phyloP scores from a whole-genome alignment of 805 yeast genomes.

The Dipodascopsis uninucleata region DNA sequence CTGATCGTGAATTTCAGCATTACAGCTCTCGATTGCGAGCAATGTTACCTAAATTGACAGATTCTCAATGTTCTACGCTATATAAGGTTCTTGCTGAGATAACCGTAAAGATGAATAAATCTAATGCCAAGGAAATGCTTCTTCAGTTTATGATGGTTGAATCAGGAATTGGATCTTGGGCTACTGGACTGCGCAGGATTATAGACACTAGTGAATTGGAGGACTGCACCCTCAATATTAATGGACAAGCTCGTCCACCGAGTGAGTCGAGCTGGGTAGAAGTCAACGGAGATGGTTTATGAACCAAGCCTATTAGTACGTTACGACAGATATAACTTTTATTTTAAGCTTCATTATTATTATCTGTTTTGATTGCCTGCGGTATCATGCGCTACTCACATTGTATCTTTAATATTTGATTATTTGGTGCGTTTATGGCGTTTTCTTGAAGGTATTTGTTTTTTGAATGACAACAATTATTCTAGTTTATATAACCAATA shows the following conservation, averaged over 20 bases:
- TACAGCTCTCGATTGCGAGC: conserved; percentile 12
- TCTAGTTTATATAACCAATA: too few relatives aligned
- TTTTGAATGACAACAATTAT: too few relatives aligned
- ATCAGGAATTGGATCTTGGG: conserved; percentile 26
- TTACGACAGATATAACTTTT: too few relatives aligned
- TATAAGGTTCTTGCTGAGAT: conserved; percentile 2
- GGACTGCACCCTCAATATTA: background rate
- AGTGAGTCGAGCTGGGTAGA: conserved; percentile 13
- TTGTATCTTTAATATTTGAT: too few relatives aligned
- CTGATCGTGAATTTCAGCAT: conserved; percentile 17
- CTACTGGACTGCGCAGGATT: conserved; percentile 20
- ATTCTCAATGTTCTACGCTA: conserved; percentile 4
- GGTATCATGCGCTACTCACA: too few relatives aligned
- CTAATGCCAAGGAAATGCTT: conserved; percentile 8
- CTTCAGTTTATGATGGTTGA: conserved; percentile 23
- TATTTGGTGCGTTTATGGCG: too few relatives aligned
- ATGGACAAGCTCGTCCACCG: conserved; percentile 2
- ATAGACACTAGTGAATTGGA: conserved; percentile 13
- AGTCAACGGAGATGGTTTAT: conserved; percentile 1
- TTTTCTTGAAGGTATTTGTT: too few relatives aligned
- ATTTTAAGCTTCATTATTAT: too few relatives aligned
- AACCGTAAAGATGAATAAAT: conserved; percentile 3
- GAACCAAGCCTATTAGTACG: too few relatives aligned
- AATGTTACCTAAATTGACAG: conserved; percentile 9
- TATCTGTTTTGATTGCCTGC: too few relatives aligned